Evolutionary conservation across 2,329 filamentous ascomycete genomes (phyloP).

Genomic region (Coniochaeta sp.): DNA sequence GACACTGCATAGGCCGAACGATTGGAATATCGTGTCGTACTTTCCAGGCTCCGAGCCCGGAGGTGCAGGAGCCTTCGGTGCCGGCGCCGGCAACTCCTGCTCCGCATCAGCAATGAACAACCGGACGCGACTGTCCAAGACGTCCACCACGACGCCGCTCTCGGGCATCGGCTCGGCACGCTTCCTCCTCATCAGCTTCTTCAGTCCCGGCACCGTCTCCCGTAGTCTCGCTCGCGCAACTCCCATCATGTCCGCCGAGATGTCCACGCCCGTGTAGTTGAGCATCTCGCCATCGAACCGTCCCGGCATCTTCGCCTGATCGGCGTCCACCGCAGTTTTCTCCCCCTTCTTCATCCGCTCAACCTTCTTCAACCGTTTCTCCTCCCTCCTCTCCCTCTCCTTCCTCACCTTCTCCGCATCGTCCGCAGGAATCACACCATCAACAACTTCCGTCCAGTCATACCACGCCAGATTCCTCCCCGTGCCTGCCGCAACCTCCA

Average conservation of each 20-base stretch:
- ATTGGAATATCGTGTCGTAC: conserved; percentile 58
- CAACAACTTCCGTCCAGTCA: conserved; percentile 39
- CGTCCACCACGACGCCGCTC: conserved; percentile 18
- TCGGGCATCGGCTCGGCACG: conserved; percentile 16
- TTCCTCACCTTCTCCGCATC: conserved; percentile 11
- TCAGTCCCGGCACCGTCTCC: conserved; percentile 29
- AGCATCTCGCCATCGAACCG: conserved; percentile 26
- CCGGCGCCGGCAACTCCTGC: conserved; percentile 29
- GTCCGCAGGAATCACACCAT: conserved; percentile 9
- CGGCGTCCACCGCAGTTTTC: conserved; percentile 3
- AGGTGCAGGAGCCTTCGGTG: neutral
- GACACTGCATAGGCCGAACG: conserved; percentile 58
- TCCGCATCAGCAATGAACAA: conserved; percentile 42
- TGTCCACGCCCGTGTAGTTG: conserved; percentile 56
- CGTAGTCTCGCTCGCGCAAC: conserved; percentile 46
- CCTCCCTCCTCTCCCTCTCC: conserved; percentile 10
- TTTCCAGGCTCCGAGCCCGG: conserved; percentile 14
- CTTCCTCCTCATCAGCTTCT: conserved; percentile 27
- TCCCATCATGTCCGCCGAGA: conserved; percentile 52
- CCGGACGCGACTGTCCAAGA: conserved; percentile 34
- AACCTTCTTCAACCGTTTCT: neutral
- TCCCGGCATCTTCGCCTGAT: conserved; percentile 9
- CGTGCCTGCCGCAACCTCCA: conserved; percentile 56
- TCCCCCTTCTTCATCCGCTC: conserved; percentile 6
- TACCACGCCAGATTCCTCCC: conserved; percentile 55